Base-by-base conservation (phyloP, 2,329 filamentous ascomycete genomes). In the Fusarium haematococcum region DNA sequence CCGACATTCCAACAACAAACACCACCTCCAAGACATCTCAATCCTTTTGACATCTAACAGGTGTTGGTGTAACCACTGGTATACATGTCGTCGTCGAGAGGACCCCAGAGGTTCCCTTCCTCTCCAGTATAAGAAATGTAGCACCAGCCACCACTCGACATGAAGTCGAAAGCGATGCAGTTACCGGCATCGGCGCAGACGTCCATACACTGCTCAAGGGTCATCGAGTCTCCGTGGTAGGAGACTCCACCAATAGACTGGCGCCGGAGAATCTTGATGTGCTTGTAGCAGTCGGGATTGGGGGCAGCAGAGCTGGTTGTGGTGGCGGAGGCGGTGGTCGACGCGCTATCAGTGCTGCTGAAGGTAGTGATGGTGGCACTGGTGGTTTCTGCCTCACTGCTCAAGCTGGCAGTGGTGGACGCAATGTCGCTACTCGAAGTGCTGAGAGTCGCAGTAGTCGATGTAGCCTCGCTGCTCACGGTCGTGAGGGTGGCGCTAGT, bases 61-160 rank as follows among this genome's bases (percentile, higher is more conserved):
- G n/a, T 43, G 41, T 43, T 43, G 5, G 11, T 43, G 7, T 23
- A 23, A 20, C 41, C 41, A 1, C 16, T 43, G 11, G 6, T 2
- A n/a, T 20, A 43, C 5, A 2, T 4, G 41, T 41, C 39, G 9
- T 43, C 41, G 3, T 23, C n/a, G 10, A 20, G n/a, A 16, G 41
- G 41, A 7, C 41, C 41, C 39, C 37, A n/a, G 18, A 41, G 18
- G 16, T 8, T 37, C 6, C 35, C 35, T 41, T n/a, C 37, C 4
- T n/a, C 8, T n/a, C 18, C 37, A 5, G 7, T n/a, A 41, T 41
- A 41, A n/a, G 37, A 9, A 4, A 41, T 6, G 37, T 41, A 43
- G 11, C 39, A 23, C n/a, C 4, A 1, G 18, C 5, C 23, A 1
- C 10, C 10, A 20, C 3, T 3, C 9, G 39, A 0, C 39, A 6